These are phyloP conservation scores for Blastobotrys capitulatus DNA, from an alignment of 1,139 yeast species.

Conservation along the genomic window DNA sequence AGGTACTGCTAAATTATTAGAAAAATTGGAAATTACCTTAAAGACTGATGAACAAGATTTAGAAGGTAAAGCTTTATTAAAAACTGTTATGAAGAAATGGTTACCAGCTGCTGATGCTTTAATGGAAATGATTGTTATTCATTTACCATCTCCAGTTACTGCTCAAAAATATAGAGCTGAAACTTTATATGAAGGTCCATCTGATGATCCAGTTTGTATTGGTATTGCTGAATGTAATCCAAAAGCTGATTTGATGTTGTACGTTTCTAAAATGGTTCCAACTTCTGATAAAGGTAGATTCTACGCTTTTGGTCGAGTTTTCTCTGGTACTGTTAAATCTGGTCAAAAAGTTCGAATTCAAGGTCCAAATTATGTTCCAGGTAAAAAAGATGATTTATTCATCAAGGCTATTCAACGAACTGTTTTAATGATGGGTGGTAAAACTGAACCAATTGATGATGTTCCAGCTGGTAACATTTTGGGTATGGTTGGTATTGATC, in stretches of 20 bases:
- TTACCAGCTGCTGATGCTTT: conserved; percentile 99
- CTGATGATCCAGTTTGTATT: conserved; percentile 84
- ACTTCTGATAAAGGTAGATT: conserved; percentile 99
- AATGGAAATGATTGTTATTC: conserved; percentile 97
- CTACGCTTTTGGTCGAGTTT: conserved; percentile 99
- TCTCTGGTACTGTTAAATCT: conserved; percentile 98
- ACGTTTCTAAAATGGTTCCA: conserved; percentile 99
- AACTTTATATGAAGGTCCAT: conserved; percentile 98
- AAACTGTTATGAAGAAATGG: conserved; percentile 99
- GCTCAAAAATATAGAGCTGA: conserved; percentile 99
- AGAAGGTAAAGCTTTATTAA: conserved; percentile 97
- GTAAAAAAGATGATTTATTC: conserved; percentile 97
- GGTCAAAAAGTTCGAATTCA: conserved; percentile 99
- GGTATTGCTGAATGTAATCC: conserved; percentile 99
- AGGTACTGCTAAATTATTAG: conserved; percentile 82
- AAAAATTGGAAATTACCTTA: conserved; percentile 85
- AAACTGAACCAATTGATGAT: conserved; percentile 97
- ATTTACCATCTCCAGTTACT: conserved; percentile 99
- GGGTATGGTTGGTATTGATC: conserved; percentile 99
- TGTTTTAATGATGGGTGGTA: conserved; percentile 99
- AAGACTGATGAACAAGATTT: conserved; percentile 95
- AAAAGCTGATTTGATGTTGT: conserved; percentile 95
- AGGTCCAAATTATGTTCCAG: conserved; percentile 99
- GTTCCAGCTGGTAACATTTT: conserved; percentile 99
- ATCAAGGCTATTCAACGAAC: conserved; percentile 98